Base-by-base conservation (phyloP, 1,284 basidiomycete species). In the Boletus mariae region DNA sequence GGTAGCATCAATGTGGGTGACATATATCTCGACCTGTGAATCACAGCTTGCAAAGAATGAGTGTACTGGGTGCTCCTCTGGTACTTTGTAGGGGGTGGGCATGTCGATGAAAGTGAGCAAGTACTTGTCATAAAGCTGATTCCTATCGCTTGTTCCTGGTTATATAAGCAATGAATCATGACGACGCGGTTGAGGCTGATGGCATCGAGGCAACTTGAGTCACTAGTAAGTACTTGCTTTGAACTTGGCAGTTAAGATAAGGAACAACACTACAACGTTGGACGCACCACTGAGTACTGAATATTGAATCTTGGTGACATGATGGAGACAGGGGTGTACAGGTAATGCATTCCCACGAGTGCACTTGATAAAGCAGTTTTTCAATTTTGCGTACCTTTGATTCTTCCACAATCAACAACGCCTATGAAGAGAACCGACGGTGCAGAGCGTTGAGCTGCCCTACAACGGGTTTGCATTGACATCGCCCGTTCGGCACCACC, bases 341-440 rank as follows among this genome's bases (percentile, higher is more conserved):
- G 5, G 43, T 66, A 61, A 66, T 52, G 0, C 0, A 9, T 53
- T 70, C 63, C 49, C 65, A 68, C 61, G 52, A 46, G 0, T n/a
- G 1, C 0, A 1, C 11, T 0, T 44, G 17, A 61, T 62, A 57
- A 56, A 50, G 4, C 32, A 23, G n/a, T 2, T 42, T 42, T 40
- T 13, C 38, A 11, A 6, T 25, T 13, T 9, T 42, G 13, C 5
- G 1, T 13, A 2, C 6, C 2, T 45, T 63, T n/a, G 72, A 76
- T 76, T 72, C 75, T 78, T 76, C 75, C 75, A 76, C 75, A 68
- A 76, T 78, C 76, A 78, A 70, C 67, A 72, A 66, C 75, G 75
- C 71, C 73, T 5, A 65, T 77, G 75, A 76, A 65, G 75, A 77
- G 64, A 75, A 70, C 52, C 49, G 62, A 69, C 66, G 69, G 73